Base-by-base conservation (phyloP, 2,329 filamentous ascomycete genomes). In the Pseudocercospora musae region DNA sequence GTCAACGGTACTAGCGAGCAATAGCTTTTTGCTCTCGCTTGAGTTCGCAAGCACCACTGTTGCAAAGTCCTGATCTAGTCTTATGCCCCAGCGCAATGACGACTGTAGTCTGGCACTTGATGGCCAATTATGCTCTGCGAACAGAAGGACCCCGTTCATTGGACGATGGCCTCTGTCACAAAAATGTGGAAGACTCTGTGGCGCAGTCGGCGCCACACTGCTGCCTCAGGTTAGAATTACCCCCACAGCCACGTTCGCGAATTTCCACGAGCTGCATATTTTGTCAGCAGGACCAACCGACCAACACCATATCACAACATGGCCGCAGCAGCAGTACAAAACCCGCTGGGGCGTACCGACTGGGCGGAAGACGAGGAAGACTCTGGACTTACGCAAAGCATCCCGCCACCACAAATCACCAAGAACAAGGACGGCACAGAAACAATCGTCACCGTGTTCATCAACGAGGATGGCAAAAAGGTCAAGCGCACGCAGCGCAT, bases 361-460 rank as follows among this genome's bases (percentile, higher is more conserved):
- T 98, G 94, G 94, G 94, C 95, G 77, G 95, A 98, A 82, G 86
- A 87, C 72, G 85, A 86, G 71, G 87, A 89, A 71, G 92, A 96
- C 77, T 67, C 72, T 42, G 91, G 94, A 75, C 89, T 92, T 80
- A 86, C 90, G 81, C 57, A 57, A 52, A 82, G 85, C 70, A 90
- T 99, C 72, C 95, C 95, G 64, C 85, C 90, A 71, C 88, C 91
- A 71, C 89, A 95, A 81, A 90, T 94, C 72, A 94, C 92, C 77
- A 89, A 89, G 77, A 98, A 99, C 87, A 96, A 97, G 82, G 95
- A 99, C 79, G 95, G 96, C 77, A 96, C 92, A 73, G 96, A 97
- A 82, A 99, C 96, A 52, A 90, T 95, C 72, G 89, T 96, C 75
- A 91, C 90, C 67, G 96, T 91, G 83, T 86, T 88, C 73, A 87